A percentile compares a stretch with the other conserved stretches of the same genome.
These are phyloP conservation scores for Fusarium haematococcum DNA, from an alignment of 2,329 filamentous ascomycete genomes.

Conservation along the genomic window DNA sequence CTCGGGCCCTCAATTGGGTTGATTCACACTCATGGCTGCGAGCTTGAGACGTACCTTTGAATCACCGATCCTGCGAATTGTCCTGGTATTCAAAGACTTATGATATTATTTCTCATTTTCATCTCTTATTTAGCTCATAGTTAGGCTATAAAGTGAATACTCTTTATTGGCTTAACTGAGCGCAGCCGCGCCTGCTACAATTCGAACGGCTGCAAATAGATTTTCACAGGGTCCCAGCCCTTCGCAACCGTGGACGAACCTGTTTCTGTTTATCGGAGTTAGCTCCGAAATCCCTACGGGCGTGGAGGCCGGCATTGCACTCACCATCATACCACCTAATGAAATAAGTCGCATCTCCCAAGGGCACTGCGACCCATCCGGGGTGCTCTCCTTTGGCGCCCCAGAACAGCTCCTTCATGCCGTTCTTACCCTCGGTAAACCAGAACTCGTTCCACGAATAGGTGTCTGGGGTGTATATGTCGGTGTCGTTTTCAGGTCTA, in stretches of 20 bases:
- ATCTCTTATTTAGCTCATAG: too few species aligned
- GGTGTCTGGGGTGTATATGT: not conserved
- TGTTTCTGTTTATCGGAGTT: slow-evolving; percentile 13
- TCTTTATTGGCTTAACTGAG: too few species aligned
- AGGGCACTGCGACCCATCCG: slow-evolving; percentile 26
- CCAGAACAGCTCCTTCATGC: slow-evolving; percentile 9
- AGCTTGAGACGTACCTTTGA: not conserved
- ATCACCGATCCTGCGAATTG: not conserved
- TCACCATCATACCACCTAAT: slow-evolving; percentile 28
- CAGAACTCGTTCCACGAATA: slow-evolving; percentile 22
- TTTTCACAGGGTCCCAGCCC: slow-evolving; percentile 17
- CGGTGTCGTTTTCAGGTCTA: not conserved
- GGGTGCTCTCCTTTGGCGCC: not conserved
- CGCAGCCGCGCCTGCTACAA: not conserved
- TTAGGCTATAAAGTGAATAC: too few species aligned
- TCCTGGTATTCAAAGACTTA: too few species aligned
- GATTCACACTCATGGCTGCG: not conserved
- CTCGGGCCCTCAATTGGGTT: not conserved
- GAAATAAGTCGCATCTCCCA: not conserved
- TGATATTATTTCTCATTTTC: too few species aligned
- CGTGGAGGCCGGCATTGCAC: not conserved
- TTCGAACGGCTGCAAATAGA: slow-evolving; percentile 10
- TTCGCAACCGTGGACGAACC: not conserved
- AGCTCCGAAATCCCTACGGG: not conserved
- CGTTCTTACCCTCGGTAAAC: not conserved